Conservation (phyloP, 2,329 filamentous ascomycete genomes). For the Colletotrichum camelliae region DNA sequence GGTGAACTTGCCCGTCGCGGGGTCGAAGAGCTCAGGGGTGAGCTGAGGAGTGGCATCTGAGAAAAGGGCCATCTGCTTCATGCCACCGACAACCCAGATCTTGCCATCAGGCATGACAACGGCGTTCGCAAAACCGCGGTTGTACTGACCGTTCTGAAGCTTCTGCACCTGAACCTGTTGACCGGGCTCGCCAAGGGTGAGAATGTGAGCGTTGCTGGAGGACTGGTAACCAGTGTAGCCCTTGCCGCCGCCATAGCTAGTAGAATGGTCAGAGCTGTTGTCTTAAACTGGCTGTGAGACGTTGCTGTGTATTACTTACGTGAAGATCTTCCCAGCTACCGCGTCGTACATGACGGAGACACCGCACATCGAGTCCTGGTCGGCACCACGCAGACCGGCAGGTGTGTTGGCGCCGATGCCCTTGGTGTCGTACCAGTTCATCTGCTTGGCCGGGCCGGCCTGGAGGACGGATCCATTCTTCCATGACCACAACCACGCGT, state of each 20-base stretch:
- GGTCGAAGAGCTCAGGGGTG: slow-evolving; percentile 51
- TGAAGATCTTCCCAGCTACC: slow-evolving; percentile 61
- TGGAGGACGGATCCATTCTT: slow-evolving; percentile 58
- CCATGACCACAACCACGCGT: slow-evolving; percentile 35
- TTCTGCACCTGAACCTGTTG: not conserved
- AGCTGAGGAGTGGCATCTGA: slow-evolving; percentile 45
- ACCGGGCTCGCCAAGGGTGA: slow-evolving; percentile 45
- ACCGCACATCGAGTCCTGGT: slow-evolving; percentile 57
- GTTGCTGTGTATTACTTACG: slow-evolving; percentile 20
- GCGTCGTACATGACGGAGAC: slow-evolving; percentile 64
- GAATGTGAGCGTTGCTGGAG: slow-evolving; percentile 50
- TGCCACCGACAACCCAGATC: slow-evolving; percentile 51
- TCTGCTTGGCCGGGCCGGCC: slow-evolving; percentile 55
- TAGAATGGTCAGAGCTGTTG: not conserved
- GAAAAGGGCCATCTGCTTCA: slow-evolving; percentile 46
- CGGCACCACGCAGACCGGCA: slow-evolving; percentile 50
- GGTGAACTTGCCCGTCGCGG: slow-evolving; percentile 24
- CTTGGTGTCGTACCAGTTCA: slow-evolving; percentile 61
- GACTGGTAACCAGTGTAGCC: slow-evolving; percentile 47
- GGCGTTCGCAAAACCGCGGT: slow-evolving; percentile 47
- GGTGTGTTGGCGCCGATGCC: slow-evolving; percentile 42
- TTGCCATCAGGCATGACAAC: slow-evolving; percentile 54
- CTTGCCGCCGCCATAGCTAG: slow-evolving; percentile 48
- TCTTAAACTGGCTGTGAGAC: not conserved
- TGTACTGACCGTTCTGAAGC: slow-evolving; percentile 20